A percentile compares a stretch with the other conserved stretches of the same genome.
Evolutionary conservation across 352 stramenopile genomes (phyloP).

Genomic region (Lagenidium giganteum): DNA sequence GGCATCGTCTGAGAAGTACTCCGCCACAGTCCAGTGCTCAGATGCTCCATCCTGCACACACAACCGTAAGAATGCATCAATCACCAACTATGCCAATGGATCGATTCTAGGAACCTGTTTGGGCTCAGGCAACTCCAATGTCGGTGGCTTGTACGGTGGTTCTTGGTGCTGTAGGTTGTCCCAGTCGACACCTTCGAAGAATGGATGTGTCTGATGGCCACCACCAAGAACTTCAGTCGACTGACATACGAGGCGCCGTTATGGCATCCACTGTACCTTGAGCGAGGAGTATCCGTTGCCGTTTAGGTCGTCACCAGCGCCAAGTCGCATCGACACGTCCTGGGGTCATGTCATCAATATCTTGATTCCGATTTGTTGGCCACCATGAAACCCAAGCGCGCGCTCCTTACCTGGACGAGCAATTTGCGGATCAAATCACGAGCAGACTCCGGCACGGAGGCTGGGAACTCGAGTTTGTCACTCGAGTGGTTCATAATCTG

Average conservation of each 20-base stretch:
- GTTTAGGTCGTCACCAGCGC: slow-evolving; percentile 45
- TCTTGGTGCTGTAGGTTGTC: slow-evolving; percentile 30
- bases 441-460: slow-evolving; percentile 42
- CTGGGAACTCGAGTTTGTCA: slow-evolving; percentile 62
- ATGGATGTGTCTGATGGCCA: slow-evolving; percentile 62
- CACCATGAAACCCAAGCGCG: no score
- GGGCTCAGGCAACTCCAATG: slow-evolving; percentile 39
- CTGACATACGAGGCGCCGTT: no score
- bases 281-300: slow-evolving; percentile 48
- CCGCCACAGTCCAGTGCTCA: slow-evolving; percentile 60
- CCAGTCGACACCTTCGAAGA: slow-evolving; percentile 70
- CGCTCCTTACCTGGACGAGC: slow-evolving; percentile 47
- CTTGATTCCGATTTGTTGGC: no score
- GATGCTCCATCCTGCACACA: slow-evolving; percentile 52
- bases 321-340: slow-evolving; percentile 51
- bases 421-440: slow-evolving; percentile 61
- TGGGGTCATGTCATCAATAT: no score
- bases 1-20: slow-evolving; percentile 55
- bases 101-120: slow-evolving; percentile 37
- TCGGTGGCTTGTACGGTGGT: slow-evolving; percentile 44
- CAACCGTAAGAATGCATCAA: neutral
- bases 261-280: no score
- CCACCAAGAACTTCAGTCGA: no score
- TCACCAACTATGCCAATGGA: no score
- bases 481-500: slow-evolving; percentile 71